Percentiles rank a stretch among this genome's conserved stretches.
Evolutionary conservation across 2,329 filamentous ascomycete species (phyloP).

Genomic region (Ascochyta clinopodiicola): DNA sequence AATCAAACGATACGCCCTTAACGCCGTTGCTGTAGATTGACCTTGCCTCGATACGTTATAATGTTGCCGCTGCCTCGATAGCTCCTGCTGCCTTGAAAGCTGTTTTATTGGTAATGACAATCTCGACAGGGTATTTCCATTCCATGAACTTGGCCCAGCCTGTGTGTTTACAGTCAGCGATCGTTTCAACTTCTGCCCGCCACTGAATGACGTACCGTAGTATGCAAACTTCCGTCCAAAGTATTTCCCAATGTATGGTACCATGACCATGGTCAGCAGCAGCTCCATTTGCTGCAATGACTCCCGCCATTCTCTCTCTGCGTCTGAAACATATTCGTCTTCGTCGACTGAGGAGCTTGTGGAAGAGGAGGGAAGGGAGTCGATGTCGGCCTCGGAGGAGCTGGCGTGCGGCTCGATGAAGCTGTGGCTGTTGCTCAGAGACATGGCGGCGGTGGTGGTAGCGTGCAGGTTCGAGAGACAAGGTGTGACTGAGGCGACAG

Average conservation of each 20-base stretch:
- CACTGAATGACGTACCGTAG: slow-evolving; percentile 73
- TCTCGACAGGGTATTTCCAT: slow-evolving; percentile 86
- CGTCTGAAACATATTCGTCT: slow-evolving; percentile 74
- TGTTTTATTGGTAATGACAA: slow-evolving; percentile 59
- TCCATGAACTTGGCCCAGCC: slow-evolving; percentile 94
- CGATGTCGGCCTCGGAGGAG: slow-evolving; percentile 50
- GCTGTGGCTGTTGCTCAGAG: slow-evolving; percentile 45
- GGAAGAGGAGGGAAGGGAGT: slow-evolving; percentile 60
- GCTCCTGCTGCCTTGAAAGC: slow-evolving; percentile 56
- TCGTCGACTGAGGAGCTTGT: slow-evolving; percentile 61
- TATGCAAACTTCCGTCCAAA: slow-evolving; percentile 94
- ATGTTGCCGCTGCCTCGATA: slow-evolving; percentile 55
- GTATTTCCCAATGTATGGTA: slow-evolving; percentile 94
- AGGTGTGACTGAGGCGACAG: not conserved
- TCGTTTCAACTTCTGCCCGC: not conserved
- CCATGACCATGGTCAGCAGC: slow-evolving; percentile 89
- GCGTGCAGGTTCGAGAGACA: not conserved
- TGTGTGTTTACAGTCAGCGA: slow-evolving; percentile 49
- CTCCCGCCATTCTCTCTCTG: slow-evolving; percentile 93
- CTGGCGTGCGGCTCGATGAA: slow-evolving; percentile 45
- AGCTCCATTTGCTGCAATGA: slow-evolving; percentile 93
- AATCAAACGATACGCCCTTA: slow-evolving; percentile 4
- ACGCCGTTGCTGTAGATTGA: slow-evolving; percentile 14
- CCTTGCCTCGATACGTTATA: slow-evolving; percentile 30
- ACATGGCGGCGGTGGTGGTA: slow-evolving; percentile 35